Evolutionary conservation across 805 yeast species (phyloP), one percentile per base, ranked within the genome.

Genomic region (Teunomyces funiuensis): DNA sequence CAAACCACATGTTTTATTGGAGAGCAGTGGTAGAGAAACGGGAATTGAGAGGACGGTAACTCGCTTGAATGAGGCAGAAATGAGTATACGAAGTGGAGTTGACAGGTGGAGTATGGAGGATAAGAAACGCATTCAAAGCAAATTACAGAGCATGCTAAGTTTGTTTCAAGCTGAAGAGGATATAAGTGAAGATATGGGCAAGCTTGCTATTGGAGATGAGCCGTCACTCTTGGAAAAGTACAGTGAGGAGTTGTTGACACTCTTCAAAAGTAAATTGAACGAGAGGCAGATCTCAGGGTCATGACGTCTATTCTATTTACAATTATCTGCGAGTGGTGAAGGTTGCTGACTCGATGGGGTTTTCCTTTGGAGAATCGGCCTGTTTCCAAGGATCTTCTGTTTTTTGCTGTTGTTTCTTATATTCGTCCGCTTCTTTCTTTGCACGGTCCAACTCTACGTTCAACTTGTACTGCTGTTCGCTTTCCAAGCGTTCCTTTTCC

Each of bases 321-420:
- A 37, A n/a, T 43, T 37, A 55, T 33, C 50, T 51, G 42, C 67
- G 57, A 22, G 76, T 73, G 43, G 63, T 66, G 18, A 74, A 59
- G 0, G 55, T 43, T 3, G 78, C 68, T 3, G 66, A 36, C 36
- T 64, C 59, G 15, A 72, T 68, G 8, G 76, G 75, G 39, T 63
- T 46, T 15, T 57, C 50, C 14, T 26, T 38, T 6, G 39, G 9
- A 30, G 29, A 39, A 28, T 65, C 66, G 5, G 72, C 71, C 29
- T 57, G 51, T 39, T 62, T 60, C 73, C 73, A 67, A 2, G 71
- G 71, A 41, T 64, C 57, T n/a, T 20, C 34, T 9, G 17, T 13
- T 22, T 9, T 20, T 10, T 6, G 18, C 14, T 19, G 15, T n/a
- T 16, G 19, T 8, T 18, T 16, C 11, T n/a, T 18, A 6, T 19